Base-by-base conservation (phyloP, 371 early-diverging fungal species). In the Syncephalastrum monosporum region DNA sequence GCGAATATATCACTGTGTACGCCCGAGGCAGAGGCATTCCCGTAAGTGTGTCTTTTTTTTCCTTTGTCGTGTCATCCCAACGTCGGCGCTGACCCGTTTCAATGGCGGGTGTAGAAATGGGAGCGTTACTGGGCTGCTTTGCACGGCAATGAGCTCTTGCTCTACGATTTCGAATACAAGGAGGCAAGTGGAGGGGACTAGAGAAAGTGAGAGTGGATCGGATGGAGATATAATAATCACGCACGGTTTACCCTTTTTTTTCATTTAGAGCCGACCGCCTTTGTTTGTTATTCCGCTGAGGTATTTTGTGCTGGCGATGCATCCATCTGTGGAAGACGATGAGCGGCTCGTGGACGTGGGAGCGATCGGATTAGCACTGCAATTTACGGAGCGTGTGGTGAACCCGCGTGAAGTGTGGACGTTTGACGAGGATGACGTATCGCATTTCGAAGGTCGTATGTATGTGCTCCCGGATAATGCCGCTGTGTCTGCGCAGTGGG, bases 151-250 rank as follows among this genome's bases (percentile, higher is more conserved):
- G 56, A 66, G 42, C 59, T 78, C 17, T 53, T 57, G 17, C 55
- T 78, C 12, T 78, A 69, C 66, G 79, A 78, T 61, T 78, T 78
- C 66, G 79, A 78, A 44, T 72, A 68, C 50, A 70, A 68, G 56
- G 73, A 69, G 66, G 72, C 66, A 64, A 60, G 51, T 23, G 21
- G 21, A 21, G 21, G 21, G 21, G 49, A n/a, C 15, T 25, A 33
- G n/a, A 24, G 14, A 38, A 46, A 17, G 21, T 21, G 21, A 21
- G 21, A 21, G 21, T 21, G 21, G 21, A 2, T 21, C 21, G 27
- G 13, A 1, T 15, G 52, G 44, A 43, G 44, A 50, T 27, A 42
- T 17, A 33, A 15, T 21, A 21, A 21, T 21, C n/a, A n/a, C 50
- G 21, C 25, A 24, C 12, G 3, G 3, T 33, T 42, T 16, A 50